Percentiles rank a stretch among this genome's conserved stretches.
phyloP scores from a whole-genome alignment of 495 filamentous ascomycete species.

The Viridothelium virens region DNA sequence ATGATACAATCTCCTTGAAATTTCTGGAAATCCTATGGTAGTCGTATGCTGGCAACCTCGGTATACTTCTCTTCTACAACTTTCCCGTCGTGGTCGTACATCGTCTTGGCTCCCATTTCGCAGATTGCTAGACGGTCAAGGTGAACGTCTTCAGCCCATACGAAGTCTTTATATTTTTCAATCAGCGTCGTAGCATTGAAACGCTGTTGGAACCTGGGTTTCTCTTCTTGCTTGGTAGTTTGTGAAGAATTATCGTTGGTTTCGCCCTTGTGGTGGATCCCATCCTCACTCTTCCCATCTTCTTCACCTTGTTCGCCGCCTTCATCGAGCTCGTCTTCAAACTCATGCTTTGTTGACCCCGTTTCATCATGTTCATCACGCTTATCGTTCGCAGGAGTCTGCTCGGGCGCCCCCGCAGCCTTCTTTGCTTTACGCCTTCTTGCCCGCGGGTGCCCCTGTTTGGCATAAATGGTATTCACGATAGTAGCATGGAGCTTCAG shows the following conservation, averaged over 20 bases:
- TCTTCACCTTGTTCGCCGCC: background rate
- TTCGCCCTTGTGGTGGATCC: background rate
- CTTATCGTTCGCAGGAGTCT: background rate
- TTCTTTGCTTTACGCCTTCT: constrained; percentile 16
- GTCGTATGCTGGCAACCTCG: constrained; percentile 25
- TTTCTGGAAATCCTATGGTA: background rate
- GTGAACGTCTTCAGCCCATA: constrained; percentile 32
- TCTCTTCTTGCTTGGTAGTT: background rate
- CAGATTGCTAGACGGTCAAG: constrained; percentile 36
- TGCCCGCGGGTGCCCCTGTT: constrained; percentile 29
- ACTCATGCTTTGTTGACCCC: background rate
- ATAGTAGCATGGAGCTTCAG: constrained; percentile 79
- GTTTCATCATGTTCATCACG: background rate
- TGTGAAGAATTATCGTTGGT: background rate
- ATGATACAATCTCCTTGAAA: background rate
- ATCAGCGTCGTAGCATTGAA: constrained; percentile 35
- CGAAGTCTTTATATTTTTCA: constrained; percentile 31
- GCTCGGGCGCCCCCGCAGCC: background rate
- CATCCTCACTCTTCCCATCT: background rate
- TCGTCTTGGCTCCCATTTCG: constrained; percentile 39
- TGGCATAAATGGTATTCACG: constrained; percentile 78
- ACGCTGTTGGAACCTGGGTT: background rate
- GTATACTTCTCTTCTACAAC: constrained; percentile 34
- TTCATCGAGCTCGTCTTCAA: background rate
- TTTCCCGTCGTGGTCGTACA: constrained; percentile 26